Base-by-base conservation (phyloP, 2,329 filamentous ascomycete species). In the Rutstroemia sydowiana region DNA sequence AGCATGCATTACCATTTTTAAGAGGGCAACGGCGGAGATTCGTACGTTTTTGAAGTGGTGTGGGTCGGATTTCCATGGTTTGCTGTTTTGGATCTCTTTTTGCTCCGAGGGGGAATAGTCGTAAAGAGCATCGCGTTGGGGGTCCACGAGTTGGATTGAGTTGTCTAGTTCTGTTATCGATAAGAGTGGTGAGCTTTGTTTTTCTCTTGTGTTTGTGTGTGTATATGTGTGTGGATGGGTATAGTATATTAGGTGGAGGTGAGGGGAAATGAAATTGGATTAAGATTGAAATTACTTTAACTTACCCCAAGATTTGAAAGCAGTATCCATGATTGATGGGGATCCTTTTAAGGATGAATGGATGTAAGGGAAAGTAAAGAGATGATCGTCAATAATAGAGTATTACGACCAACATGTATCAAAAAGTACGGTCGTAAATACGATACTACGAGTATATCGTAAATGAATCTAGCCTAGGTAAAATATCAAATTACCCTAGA, bases 1-100 rank as follows among this genome's bases (percentile, higher is more conserved):
- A 9, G 93, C 93, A 69, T 98, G 93, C 88, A 96, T 97, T 58
- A 95, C 89, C 93, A 98, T 98, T 73, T 98, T 98, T 61, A 97
- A 81, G 54, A 98, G 80, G 5, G 93, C 93, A 11, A 95, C 85
- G 53, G 93, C 90, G 48, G 88, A 95, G 70, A 98, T 92, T 63
- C 91, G 88, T 43, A 97, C 89, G 49, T 87, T 79, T 68, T 92
- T 95, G 79, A 97, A 98, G 75, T 96, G 84, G 69, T 89, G 78
- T 0, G 86, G 84, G 65, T 96, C 84, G 43, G 74, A 75, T 45
- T 73, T 74, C 93, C 93, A 97, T 55, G 91, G 90, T 49, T 79
- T 79, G 20, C 77, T 73, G 10, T 77, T 71, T 56, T 76, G 77
- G 59, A 87, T 78, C 34, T 76, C 72, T 65, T 85, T 87, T 63